Evolutionary conservation across 768 basidiomycete genomes (phyloP), one percentile per base, ranked within the genome.

Genomic region (Phylloporus sp.): DNA sequence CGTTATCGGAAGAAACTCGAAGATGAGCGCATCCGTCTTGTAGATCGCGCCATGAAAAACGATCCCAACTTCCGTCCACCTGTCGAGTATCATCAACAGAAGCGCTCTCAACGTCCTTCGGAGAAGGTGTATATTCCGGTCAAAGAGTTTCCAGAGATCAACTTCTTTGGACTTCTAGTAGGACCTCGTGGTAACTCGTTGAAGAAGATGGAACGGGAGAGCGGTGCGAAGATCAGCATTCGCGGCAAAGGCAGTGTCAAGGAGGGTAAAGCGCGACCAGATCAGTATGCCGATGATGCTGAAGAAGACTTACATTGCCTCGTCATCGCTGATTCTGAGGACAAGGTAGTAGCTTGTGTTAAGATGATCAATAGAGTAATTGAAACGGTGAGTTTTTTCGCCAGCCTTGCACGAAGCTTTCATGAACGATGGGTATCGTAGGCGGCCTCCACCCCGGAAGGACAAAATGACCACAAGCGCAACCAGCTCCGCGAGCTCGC

Each of bases 101-200:
- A 96, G 68, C 86, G 92, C 26, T 90, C 89, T 33, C 88, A 90
- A 49, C 81, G 92, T 38, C 94, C 95, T 13, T 88, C 89, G 27
- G 96, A 99, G 50, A 98, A 98, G 71, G 96, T 99, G 51, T 99
- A 98, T 66, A 97, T 99, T 50, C 96, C 96, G 32, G 94, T 97
- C 65, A 98, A 99, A 68, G 96, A 99, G 70, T 99, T 99, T 58
- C 96, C 96, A 2, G 95, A 98, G 71, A 98, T 99, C 76, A 99
- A 99, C 66, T 99, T 98, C 73, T 98, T 99, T 60, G 96, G 96
- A 58, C 75, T 99, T 52, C 80, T 99, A 50, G 95, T 99, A 54
- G 96, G 96, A 31, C 96, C 96, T 61, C 88, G 96, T 61, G 96
- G 96, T 37, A 98, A 99, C 66, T 94, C 94, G 72, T 72, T 98